Evolutionary conservation across 768 basidiomycete genomes (phyloP).

Genomic region (Harrya chromipes): DNA sequence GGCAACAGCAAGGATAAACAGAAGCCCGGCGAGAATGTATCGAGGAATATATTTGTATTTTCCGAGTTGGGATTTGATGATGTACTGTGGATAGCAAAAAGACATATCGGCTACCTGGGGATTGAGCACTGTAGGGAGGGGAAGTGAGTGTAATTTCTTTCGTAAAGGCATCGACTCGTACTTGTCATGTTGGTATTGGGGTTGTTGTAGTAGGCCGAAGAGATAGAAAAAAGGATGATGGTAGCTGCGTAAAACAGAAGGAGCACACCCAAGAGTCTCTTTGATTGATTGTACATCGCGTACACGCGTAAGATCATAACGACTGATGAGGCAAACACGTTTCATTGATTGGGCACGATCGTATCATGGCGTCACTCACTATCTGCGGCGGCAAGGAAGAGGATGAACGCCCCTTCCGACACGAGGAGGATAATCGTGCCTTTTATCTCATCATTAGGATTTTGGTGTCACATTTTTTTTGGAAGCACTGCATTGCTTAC

Average conservation of each 20-base stretch:
- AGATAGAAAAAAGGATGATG: background rate
- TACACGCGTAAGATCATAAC: slow-evolving; percentile 26
- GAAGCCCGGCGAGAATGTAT: slow-evolving; percentile 7
- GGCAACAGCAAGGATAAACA: slow-evolving; percentile 7
- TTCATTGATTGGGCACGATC: background rate
- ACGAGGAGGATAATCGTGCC: slow-evolving; percentile 6
- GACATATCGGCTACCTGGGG: slow-evolving; percentile 14
- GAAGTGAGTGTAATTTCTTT: background rate
- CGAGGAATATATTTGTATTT: slow-evolving; percentile 13
- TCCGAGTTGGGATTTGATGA: background rate
- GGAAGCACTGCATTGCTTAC: slow-evolving; percentile 5
- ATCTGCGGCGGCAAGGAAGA: slow-evolving; percentile 19
- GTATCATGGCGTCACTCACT: slow-evolving; percentile 9
- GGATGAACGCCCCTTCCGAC: background rate
- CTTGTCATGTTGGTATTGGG: slow-evolving; percentile 8
- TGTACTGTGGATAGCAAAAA: slow-evolving; percentile 6
- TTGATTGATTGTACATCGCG: slow-evolving; percentile 20
- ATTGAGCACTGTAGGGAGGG: slow-evolving; percentile 3
- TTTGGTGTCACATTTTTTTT: background rate
- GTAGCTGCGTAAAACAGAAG: slow-evolving; percentile 10
- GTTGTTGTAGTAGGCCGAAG: slow-evolving; percentile 1
- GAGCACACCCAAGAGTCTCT: slow-evolving; percentile 10
- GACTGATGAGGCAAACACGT: slow-evolving; percentile 2
- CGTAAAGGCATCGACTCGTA: background rate
- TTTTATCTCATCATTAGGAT: background rate